Conservation (phyloP, 345 rosid genomes). For the Ceriops tagal region DNA sequence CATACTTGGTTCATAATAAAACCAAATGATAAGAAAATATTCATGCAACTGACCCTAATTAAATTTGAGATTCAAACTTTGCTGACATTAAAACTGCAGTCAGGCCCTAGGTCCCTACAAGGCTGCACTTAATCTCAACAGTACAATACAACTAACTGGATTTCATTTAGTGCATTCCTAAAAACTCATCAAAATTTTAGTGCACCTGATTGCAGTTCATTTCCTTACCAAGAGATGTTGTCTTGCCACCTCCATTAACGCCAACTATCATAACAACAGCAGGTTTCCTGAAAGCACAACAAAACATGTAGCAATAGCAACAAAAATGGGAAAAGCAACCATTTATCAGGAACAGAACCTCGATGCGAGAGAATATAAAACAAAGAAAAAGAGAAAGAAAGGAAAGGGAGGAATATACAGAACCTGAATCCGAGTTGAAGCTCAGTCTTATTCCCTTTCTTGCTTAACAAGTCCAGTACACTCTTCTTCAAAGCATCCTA, state of each 20-base stretch:
- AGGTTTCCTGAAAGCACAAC: slow-evolving; percentile 59
- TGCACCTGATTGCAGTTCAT: neutral
- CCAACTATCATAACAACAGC: slow-evolving; percentile 88
- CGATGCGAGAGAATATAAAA: too few species aligned
- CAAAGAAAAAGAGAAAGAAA: neutral
- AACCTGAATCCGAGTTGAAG: slow-evolving; percentile 91
- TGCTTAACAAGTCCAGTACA: slow-evolving; percentile 64
- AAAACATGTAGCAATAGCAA: slow-evolving; percentile 6
- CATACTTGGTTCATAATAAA: too few species aligned
- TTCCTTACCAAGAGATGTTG: slow-evolving; percentile 82
- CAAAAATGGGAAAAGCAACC: slow-evolving; percentile 6
- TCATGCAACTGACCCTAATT: too few species aligned
- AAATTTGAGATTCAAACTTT: too few species aligned
- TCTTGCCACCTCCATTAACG: slow-evolving; percentile 95
- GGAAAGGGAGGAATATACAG: neutral
- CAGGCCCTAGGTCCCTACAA: too few species aligned
- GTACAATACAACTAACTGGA: too few species aligned
- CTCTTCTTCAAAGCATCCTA: slow-evolving; percentile 82
- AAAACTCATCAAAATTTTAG: neutral
- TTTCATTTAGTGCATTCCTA: too few species aligned
- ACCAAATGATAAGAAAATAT: too few species aligned
- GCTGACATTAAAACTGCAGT: too few species aligned
- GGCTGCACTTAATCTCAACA: too few species aligned
- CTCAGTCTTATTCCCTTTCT: slow-evolving; percentile 68
- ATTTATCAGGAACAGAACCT: neutral